Evolutionary conservation across 164 flowering plant genomes (phyloP).

Genomic region (Magnolia sinica): DNA sequence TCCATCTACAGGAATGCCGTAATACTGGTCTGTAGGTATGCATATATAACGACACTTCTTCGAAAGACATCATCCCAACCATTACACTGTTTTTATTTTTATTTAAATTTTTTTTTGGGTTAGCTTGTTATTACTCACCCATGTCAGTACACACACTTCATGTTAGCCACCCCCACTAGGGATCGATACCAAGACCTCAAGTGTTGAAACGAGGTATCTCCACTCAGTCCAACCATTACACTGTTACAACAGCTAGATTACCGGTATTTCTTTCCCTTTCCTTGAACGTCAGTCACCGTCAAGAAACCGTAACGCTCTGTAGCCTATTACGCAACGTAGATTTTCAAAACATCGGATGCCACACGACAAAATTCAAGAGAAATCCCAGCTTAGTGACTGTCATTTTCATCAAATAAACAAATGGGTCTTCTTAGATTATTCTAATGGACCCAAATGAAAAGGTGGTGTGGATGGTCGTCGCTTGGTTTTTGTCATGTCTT

Average conservation of each 20-base stretch:
- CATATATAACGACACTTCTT: no score
- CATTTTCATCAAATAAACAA: conserved; percentile 31
- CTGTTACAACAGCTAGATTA: neutral
- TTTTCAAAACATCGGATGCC: neutral
- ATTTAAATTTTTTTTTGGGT: no score
- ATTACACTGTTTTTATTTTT: no score
- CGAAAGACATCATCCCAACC: no score
- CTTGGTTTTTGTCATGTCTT: conserved; percentile 35
- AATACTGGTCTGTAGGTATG: no score
- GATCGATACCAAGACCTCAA: no score
- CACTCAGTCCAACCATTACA: no score
- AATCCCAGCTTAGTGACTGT: conserved; percentile 44
- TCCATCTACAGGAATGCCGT: no score
- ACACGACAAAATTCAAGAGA: conserved; percentile 2
- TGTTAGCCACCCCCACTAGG: no score
- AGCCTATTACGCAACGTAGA: neutral
- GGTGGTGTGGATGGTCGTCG: conserved; percentile 29
- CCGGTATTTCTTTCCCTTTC: neutral
- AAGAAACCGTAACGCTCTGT: neutral
- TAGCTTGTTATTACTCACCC: no score
- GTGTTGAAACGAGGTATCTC: no score
- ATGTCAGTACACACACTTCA: no score
- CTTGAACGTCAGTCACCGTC: neutral
- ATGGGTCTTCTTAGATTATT: conserved; percentile 14
- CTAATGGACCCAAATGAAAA: conserved; percentile 16